These are phyloP conservation scores for Cryptomeria japonica DNA, from an alignment of 75 land plant species.

Conservation along the genomic window DNA sequence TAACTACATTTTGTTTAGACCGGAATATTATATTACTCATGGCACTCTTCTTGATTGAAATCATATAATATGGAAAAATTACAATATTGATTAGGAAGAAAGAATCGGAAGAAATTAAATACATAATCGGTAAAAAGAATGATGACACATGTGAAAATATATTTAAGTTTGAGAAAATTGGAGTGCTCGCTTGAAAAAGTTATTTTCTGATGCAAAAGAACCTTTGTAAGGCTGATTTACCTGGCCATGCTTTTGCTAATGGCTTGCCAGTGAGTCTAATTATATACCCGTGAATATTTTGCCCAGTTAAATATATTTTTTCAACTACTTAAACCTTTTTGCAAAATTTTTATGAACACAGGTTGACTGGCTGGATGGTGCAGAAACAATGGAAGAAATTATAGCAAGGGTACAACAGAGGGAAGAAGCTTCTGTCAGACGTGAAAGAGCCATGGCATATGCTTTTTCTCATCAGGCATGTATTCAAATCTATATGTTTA, in stretches of 20 bases:
- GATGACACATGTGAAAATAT: not conserved
- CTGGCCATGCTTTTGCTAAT: not conserved
- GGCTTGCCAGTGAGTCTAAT: not conserved
- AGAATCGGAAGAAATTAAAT: not conserved
- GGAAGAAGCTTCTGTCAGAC: slow-evolving; percentile 85
- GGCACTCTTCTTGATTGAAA: not conserved
- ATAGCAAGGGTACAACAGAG: slow-evolving; percentile 70
- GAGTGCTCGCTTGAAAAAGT: not conserved
- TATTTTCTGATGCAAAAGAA: not conserved
- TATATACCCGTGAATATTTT: not conserved
- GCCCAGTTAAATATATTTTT: not conserved
- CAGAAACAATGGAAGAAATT: slow-evolving; percentile 75
- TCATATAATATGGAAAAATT: not conserved
- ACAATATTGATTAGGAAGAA: not conserved
- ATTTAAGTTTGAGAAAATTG: not conserved
- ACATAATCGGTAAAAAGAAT: not conserved
- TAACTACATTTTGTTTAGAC: not conserved
- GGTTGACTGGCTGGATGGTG: slow-evolving; percentile 81
- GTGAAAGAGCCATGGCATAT: slow-evolving; percentile 93
- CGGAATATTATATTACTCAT: not conserved
- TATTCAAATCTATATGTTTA: slow-evolving; percentile 2
- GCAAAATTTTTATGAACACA: slow-evolving; percentile 19
- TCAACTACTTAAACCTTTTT: not conserved
- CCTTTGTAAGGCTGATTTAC: not conserved
- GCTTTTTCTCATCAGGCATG: slow-evolving; percentile 85